Evolutionary conservation across 108 stramenopile genomes (phyloP), one percentile per base, ranked within the genome.

Genomic region (Fragilariopsis cylindrus): DNA sequence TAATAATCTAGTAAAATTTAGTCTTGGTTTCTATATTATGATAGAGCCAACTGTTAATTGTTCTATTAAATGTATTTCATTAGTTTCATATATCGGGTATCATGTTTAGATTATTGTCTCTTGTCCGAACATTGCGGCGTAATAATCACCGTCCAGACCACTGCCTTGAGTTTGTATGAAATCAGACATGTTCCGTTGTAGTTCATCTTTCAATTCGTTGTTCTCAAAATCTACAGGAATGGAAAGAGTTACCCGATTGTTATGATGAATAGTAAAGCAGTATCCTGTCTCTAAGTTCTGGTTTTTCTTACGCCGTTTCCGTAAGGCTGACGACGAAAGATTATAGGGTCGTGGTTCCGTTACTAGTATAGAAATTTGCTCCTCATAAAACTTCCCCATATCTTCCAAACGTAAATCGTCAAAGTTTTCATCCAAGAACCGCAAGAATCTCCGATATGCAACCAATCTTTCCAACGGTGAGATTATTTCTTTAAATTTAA

Each of bases 151-250:
- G 4, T 63, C 62, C 42, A 63, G 62, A 12, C 62, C 62, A n/a
- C 43, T 45, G 42, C 43, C 43, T 44, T 43, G 62, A 44, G 62
- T 45, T 68, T 68, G 49, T 48, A 52, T 9, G 68, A 88, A 89
- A 67, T 89, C 89, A 30, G 66, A 54, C 45, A 94, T 57, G 72
- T 94, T 85, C 4, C 82, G 80, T 12, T 84, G 67, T 9, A 94
- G 68, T 56, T 92, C 86, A 9, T 71, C 58, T 3, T 90, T 60
- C 4, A 94, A 48, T 79, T 94, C 93, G 41, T 84, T 83, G 67
- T 94, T 85, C 12, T 74, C 41, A 81, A 94, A 92, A 65, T 94
- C 93, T 12, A 90, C 80, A 13, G 93, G 93, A 30, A 94, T 78
- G 52, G 84, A 69, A 44, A 90, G 81, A 15, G 85, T 89, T 9